phyloP scores from a whole-genome alignment of 78 protist species.

The Protostelium mycophagum region DNA sequence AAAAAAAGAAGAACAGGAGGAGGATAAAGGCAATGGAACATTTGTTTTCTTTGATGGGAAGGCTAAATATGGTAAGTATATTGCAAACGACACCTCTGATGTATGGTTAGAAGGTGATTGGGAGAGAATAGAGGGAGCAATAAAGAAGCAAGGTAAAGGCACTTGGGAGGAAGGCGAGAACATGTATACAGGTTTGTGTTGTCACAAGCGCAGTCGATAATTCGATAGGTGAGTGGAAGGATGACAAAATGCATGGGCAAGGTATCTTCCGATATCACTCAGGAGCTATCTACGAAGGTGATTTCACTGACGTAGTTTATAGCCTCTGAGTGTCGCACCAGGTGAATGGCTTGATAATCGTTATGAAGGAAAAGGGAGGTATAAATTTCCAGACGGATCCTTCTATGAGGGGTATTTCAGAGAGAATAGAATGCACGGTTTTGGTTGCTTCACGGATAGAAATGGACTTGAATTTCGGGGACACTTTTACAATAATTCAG shows the following conservation, averaged over 20 bases:
- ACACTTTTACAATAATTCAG: neutral
- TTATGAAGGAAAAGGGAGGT: neutral
- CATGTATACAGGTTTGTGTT: neutral
- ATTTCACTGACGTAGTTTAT: too few relatives aligned
- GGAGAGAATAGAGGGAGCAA: neutral
- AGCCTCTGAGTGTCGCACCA: too few relatives aligned
- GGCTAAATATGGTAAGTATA: neutral
- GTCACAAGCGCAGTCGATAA: neutral
- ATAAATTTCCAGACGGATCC: neutral
- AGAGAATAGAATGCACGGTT: neutral
- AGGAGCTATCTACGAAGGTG: neutral
- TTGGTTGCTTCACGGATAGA: neutral
- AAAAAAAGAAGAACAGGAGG: neutral
- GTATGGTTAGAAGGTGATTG: neutral
- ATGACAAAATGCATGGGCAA: neutral
- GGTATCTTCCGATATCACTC: neutral
- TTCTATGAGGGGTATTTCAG: neutral
- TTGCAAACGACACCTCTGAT: neutral
- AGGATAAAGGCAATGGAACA: neutral
- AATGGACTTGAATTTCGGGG: neutral
- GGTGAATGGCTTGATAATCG: neutral
- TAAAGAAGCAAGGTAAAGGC: neutral
- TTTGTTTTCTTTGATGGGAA: neutral
- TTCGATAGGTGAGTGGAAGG: neutral
- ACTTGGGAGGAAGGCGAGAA: neutral